phyloP scores from a whole-genome alignment of 805 yeast genomes.

The Alloascoidea africana region DNA sequence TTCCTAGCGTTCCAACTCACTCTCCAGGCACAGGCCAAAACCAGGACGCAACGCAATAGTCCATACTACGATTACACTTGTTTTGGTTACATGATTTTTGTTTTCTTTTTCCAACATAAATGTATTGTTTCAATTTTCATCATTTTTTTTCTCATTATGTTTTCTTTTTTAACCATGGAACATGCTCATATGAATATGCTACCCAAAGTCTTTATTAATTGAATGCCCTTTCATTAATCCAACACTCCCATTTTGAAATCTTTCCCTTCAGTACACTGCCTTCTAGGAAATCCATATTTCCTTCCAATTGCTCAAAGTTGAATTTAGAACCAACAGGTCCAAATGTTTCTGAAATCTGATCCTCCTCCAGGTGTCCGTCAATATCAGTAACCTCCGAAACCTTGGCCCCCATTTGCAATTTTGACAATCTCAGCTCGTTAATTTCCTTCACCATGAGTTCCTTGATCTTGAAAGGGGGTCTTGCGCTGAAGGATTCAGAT shows the following conservation, averaged over 20 bases:
- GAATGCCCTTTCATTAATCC: conserved; percentile 67
- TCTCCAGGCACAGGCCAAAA: conserved; percentile 3
- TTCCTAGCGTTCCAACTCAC: conserved; percentile 19
- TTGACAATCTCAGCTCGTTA: conserved; percentile 33
- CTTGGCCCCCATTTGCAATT: conserved; percentile 26
- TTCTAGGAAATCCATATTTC: conserved; percentile 49
- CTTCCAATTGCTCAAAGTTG: conserved; percentile 55
- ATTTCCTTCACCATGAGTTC: conserved; percentile 50
- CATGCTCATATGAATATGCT: neutral
- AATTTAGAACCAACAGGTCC: conserved; percentile 29
- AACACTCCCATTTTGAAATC: conserved; percentile 47
- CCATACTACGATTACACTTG: neutral
- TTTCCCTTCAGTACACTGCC: conserved; percentile 58
- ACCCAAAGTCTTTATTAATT: conserved; percentile 20
- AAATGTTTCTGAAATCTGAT: conserved; percentile 28
- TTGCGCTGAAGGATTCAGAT: conserved; percentile 69
- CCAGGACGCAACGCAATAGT: conserved; percentile 6
- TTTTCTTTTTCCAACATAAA: neutral
- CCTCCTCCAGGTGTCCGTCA: conserved; percentile 19
- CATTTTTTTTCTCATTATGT: neutral
- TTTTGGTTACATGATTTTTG: neutral
- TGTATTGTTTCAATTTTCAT: neutral
- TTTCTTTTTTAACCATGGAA: neutral
- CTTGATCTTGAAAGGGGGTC: conserved; percentile 49
- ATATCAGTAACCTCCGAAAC: conserved; percentile 27